Evolutionary conservation across 2,329 filamentous ascomycete genomes (phyloP).

Genomic region (Periconia sp.): DNA sequence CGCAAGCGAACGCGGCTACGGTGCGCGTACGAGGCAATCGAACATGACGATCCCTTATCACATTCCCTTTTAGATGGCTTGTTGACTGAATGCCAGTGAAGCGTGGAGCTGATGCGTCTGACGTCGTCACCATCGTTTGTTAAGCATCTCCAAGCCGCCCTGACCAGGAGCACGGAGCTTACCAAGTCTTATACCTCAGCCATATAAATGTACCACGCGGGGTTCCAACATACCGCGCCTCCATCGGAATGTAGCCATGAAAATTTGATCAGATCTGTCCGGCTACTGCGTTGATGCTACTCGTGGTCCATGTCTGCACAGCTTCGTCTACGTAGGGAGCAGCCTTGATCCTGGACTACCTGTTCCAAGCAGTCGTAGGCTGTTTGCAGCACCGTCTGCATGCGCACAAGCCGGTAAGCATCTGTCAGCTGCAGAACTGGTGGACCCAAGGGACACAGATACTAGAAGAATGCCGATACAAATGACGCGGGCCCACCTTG

Average conservation of each 20-base stretch:
- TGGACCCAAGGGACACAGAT: neutral
- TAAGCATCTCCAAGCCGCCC: too few relatives aligned
- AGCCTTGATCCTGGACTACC: too few relatives aligned
- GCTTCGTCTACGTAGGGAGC: too few relatives aligned
- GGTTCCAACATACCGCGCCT: neutral
- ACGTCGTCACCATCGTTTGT: too few relatives aligned
- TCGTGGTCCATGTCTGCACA: slow-evolving; percentile 4
- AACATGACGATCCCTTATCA: neutral
- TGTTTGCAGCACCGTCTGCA: slow-evolving; percentile 3
- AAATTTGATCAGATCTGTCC: slow-evolving; percentile 3
- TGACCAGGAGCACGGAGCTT: too few relatives aligned
- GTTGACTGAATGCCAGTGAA: neutral
- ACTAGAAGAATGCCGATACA: slow-evolving; percentile 2
- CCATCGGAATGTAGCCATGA: neutral
- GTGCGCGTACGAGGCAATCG: neutral
- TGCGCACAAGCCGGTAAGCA: neutral
- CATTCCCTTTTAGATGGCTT: too few relatives aligned
- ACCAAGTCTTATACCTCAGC: neutral
- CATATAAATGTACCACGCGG: slow-evolving; percentile 1
- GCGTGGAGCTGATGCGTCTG: neutral
- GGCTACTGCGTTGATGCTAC: neutral
- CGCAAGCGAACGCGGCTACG: neutral
- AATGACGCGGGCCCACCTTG: neutral
- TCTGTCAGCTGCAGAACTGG: slow-evolving; percentile 1
- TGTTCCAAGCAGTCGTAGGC: neutral